A percentile compares a stretch with the other conserved stretches of the same genome.
These are phyloP conservation scores for Tubosaeta brunneosetosa DNA, from an alignment of 768 basidiomycete species.

Conservation along the genomic window DNA sequence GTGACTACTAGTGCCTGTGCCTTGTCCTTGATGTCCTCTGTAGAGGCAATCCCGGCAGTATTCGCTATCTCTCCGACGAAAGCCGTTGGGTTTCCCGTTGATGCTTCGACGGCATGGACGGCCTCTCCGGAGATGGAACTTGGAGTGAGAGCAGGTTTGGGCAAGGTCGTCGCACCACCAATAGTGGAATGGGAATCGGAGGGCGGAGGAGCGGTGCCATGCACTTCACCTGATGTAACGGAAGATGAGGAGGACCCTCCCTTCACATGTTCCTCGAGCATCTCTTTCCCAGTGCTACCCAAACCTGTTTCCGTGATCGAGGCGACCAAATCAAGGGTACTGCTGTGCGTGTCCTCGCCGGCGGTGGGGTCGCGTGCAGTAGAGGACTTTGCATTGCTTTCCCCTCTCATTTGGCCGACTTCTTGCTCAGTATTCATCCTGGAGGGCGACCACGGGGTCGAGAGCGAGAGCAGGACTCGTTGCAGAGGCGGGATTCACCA, in stretches of 20 bases:
- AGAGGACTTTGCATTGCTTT: neutral
- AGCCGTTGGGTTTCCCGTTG: neutral
- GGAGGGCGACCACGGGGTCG: neutral
- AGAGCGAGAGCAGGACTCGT: neutral
- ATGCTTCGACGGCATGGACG: neutral
- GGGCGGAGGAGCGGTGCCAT: neutral
- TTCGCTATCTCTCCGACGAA: neutral
- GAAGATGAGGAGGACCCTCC: neutral
- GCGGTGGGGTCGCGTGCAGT: neutral
- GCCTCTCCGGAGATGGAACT: neutral
- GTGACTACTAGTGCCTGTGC: slow-evolving; percentile 4
- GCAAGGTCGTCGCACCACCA: neutral
- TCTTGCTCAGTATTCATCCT: slow-evolving; percentile 4
- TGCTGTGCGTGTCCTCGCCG: neutral
- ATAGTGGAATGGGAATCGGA: neutral
- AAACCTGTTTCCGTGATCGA: neutral
- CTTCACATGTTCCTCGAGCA: neutral
- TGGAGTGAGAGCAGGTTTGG: neutral
- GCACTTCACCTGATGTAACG: neutral
- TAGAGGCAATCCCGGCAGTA: neutral
- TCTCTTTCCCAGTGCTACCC: neutral
- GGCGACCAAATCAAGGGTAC: neutral
- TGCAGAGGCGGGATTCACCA: neutral
- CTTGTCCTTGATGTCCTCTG: slow-evolving; percentile 3
- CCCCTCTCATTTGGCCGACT: neutral